Base-by-base conservation (phyloP, 2,329 filamentous ascomycete genomes). In the Xylaria sp. region DNA sequence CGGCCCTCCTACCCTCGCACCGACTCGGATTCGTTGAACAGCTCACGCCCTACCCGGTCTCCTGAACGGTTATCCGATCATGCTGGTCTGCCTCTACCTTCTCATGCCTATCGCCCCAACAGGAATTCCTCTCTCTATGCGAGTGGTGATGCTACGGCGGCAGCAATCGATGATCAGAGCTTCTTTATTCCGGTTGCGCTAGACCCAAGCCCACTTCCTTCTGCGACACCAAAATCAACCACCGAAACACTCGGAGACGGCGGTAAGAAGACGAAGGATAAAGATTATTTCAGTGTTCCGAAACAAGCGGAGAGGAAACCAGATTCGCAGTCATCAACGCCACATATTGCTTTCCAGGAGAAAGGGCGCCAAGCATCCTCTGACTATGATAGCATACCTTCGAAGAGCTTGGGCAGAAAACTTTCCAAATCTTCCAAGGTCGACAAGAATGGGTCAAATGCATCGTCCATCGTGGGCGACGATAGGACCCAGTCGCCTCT, bases 271-370 rank as follows among this genome's bases (percentile, higher is more conserved):
- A 70, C 69, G 57, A 82, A 80, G 65, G 82, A 86, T 23, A 84
- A 81, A 65, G 88, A 91, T 67, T 89, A 89, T 68, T 89, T 89
- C 71, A 79, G 75, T 53, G 70, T 78, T 5, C 65, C 78, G 35
- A 83, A 81, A 72, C 72, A 77, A n/a, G 69, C 76, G 2, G 81
- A 85, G 54, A 83, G 78, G 68, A 82, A 80, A 50, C 72, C 71
- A 15, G 83, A 84, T 45, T 84, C 83, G 1, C 79, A 81, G 58
- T 75, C 79, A 62, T 85, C 88, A 2, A 93, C 92, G 15, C 92
- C 93, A n/a, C 93, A 97, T 72, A 96, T 96, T 70, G 91, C 92
- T 21, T 96, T 93, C 74, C 92, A 96, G 75, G 92, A 96, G 71
- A 95, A 94, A 76, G 87, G 87, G 1, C 86, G 91, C 46, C 83